Conservation (phyloP, 192 early-diverging fungal genomes). For the Tieghemiomyces parasiticus region DNA sequence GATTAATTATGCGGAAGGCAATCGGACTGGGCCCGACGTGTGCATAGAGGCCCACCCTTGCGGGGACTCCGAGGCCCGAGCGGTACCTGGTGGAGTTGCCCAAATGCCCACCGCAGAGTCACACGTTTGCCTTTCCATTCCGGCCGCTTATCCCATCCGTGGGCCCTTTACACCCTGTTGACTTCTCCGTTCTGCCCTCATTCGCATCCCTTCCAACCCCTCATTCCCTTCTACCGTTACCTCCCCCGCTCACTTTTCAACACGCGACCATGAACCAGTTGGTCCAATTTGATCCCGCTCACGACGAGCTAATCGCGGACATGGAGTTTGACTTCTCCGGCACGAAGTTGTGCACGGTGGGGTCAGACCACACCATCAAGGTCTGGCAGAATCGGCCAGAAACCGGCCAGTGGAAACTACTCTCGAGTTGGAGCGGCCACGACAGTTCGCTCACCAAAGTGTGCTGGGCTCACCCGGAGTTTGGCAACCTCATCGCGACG, state of each 20-base stretch:
- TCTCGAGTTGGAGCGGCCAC: slow-evolving; percentile 72
- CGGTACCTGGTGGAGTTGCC: too few relatives aligned
- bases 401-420: slow-evolving; percentile 54
- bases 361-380: slow-evolving; percentile 88
- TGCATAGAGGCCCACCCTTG: too few relatives aligned
- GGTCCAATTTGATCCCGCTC: slow-evolving; percentile 16
- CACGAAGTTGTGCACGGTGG: slow-evolving; percentile 73
- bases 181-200: too few relatives aligned
- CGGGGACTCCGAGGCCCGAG: too few relatives aligned
- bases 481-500: slow-evolving; percentile 76
- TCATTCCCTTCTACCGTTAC: too few relatives aligned
- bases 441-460: slow-evolving; percentile 73
- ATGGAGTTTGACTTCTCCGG: slow-evolving; percentile 88
- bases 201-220: too few relatives aligned
- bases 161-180: too few relatives aligned
- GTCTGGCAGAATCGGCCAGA: slow-evolving; percentile 75
- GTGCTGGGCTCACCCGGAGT: slow-evolving; percentile 97
- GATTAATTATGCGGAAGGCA: too few relatives aligned
- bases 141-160: too few relatives aligned
- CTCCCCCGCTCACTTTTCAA: neutral
- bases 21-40: too few relatives aligned
- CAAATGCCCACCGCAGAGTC: too few relatives aligned
- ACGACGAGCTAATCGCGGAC: slow-evolving; percentile 89
- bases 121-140: too few relatives aligned
- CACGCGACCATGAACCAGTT: neutral